Evolutionary conservation across 2,329 filamentous ascomycete species (phyloP).

Genomic region (Cucurbitaria berberidis): DNA sequence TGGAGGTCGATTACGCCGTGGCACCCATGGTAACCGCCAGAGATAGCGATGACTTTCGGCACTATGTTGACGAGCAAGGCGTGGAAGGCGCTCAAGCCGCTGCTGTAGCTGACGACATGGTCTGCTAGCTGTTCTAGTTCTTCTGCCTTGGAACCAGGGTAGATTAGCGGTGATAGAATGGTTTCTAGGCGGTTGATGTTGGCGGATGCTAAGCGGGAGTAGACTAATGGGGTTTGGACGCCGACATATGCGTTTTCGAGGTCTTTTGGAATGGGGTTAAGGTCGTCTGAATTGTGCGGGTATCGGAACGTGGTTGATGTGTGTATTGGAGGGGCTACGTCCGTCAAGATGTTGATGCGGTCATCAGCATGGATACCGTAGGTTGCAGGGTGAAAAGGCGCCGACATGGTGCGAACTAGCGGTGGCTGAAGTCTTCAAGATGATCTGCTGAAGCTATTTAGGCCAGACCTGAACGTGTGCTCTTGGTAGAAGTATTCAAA

Average conservation of each 20-base stretch:
- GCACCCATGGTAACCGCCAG: slow-evolving; percentile 89
- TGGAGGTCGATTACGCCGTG: slow-evolving; percentile 82
- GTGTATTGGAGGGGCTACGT: slow-evolving; percentile 88
- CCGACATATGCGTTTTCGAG: slow-evolving; percentile 47
- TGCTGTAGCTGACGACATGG: slow-evolving; percentile 77
- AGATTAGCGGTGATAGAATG: slow-evolving; percentile 75
- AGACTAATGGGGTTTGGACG: slow-evolving; percentile 59
- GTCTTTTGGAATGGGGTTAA: slow-evolving; percentile 59
- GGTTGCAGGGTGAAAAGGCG: slow-evolving; percentile 64
- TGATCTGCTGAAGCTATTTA: background rate
- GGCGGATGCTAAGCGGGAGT: slow-evolving; percentile 79
- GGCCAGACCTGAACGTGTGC: background rate
- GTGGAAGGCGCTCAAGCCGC: slow-evolving; percentile 87
- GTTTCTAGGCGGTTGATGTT: slow-evolving; percentile 86
- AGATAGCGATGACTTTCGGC: slow-evolving; percentile 81
- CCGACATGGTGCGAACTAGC: background rate
- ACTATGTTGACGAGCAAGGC: slow-evolving; percentile 84
- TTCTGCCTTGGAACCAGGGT: slow-evolving; percentile 51
- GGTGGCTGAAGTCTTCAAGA: background rate
- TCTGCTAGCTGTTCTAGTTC: slow-evolving; percentile 32
- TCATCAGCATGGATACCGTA: slow-evolving; percentile 84
- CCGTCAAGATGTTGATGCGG: slow-evolving; percentile 72
- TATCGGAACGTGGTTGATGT: slow-evolving; percentile 93
- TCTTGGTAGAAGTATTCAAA: no score
- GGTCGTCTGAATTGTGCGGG: slow-evolving; percentile 68